Evolutionary conservation across 345 rosid species (phyloP), one percentile per base, ranked within the genome.

Genomic region (Corchorus capsularis): DNA sequence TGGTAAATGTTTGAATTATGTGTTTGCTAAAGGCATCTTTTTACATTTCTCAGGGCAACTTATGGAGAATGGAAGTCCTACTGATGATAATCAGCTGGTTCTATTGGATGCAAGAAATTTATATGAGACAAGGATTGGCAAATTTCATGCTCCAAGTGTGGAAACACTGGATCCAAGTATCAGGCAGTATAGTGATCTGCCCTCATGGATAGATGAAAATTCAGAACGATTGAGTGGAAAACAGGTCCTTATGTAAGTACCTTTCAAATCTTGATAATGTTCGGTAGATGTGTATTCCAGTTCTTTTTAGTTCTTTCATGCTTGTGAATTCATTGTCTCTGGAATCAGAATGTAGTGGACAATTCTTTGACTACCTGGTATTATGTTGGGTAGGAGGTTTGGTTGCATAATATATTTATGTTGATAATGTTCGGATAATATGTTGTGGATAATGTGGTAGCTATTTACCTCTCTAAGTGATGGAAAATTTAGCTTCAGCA

Each of bases 151-250:
- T 61, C 87, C 89, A n/a, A 65, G 47, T 79, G 90, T 91, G 70
- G 92, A 92, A 80, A 93, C 98, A 43, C 82, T 96, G 79, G 97
- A 89, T 83, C 98, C 98, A 9, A 81, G 74, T 72, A 93, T 91
- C 83, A 89, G 99, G 81, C 98, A 96, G 87, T 93, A 91, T 75
- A 93, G 99, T 67, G 99, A 93, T 81, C 86, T 96, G 77, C 87
- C 94, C 46, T 79, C 87, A 32, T 95, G 98, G 98, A 90, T 95
- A 79, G 97, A 95, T 81, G 79, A 82, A 80, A 87, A 92, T 79
- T 76, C 96, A 0, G 93, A 93, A 73, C 77, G 74, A 63, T 61
- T 95, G 88, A 84, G 78, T 69, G 98, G 96, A 13, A 90, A 89
- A 80, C 68, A 79, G 57, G 90, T 96, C 45, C 98, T 93, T 75